Percentiles rank a stretch among this genome's conserved stretches.
These are phyloP conservation scores for Antarctomyces pellizariae DNA, from an alignment of 495 filamentous ascomycete genomes.

Conservation along the genomic window DNA sequence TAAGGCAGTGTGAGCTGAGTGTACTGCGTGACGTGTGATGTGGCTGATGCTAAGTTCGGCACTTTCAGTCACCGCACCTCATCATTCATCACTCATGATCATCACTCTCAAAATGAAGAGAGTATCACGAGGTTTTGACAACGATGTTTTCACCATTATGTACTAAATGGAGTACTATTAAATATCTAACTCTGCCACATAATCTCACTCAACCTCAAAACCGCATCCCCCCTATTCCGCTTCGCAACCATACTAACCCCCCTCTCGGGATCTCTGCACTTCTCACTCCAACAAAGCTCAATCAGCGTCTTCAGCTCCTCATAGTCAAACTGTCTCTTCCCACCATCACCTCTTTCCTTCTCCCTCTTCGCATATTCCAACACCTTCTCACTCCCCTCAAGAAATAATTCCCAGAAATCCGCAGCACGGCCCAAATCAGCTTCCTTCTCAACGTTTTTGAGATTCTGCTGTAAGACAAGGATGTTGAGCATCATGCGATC, in stretches of 20 bases:
- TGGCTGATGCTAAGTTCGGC: too few species aligned
- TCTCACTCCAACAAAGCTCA: conserved; percentile 71
- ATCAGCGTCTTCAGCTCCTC: conserved; percentile 69
- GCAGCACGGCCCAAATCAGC: conserved; percentile 45
- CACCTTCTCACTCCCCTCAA: conserved; percentile 47
- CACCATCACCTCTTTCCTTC: conserved; percentile 14
- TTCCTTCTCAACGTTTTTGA: conserved; percentile 70
- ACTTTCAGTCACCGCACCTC: too few species aligned
- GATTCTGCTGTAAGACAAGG: conserved; percentile 79
- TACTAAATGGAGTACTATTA: too few species aligned
- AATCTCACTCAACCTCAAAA: conserved; percentile 53
- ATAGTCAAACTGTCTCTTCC: conserved; percentile 36
- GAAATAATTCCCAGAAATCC: conserved; percentile 61
- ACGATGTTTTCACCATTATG: too few species aligned
- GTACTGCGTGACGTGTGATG: too few species aligned
- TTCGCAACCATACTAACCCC: conserved; percentile 51
- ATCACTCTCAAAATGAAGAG: too few species aligned
- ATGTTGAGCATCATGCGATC: conserved; percentile 74
- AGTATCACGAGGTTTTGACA: too few species aligned
- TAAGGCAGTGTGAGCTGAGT: too few species aligned
- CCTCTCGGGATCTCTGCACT: conserved; percentile 41
- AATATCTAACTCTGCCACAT: conserved; percentile 54
- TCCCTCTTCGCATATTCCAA: conserved; percentile 37
- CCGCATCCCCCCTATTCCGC: conserved; percentile 49
- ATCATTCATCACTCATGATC: too few species aligned